Evolutionary conservation across 768 basidiomycete genomes (phyloP).

Genomic region (Podaxis sp.): DNA sequence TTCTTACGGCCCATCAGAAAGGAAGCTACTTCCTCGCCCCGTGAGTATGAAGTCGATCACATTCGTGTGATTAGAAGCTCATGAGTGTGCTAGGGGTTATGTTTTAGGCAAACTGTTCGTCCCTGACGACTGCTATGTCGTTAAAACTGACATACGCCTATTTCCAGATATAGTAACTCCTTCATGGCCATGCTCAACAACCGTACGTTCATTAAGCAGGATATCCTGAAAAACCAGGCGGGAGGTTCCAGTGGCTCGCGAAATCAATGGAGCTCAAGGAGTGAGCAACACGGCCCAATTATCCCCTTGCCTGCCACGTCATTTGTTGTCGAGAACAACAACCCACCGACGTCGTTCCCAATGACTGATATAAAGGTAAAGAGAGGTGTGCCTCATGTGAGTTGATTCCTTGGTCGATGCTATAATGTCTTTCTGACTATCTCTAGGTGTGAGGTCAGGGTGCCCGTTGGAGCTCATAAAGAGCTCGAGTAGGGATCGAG

Average conservation of each 20-base stretch:
- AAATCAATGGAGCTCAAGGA: neutral
- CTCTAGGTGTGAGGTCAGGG: neutral
- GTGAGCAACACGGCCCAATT: neutral
- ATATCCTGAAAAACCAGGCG: neutral
- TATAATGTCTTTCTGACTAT: neutral
- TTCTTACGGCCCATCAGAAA: neutral
- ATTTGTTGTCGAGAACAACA: neutral
- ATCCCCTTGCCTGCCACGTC: neutral
- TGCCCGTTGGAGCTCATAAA: neutral
- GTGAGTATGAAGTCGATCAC: neutral
- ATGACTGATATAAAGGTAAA: neutral
- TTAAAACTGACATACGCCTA: neutral
- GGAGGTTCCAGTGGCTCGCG: neutral
- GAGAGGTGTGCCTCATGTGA: neutral
- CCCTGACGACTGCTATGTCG: too few relatives aligned
- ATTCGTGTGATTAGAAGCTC: neutral
- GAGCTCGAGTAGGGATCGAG: neutral
- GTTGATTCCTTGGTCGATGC: neutral
- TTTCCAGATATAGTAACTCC: slow-evolving; percentile 8
- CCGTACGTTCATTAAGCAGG: neutral
- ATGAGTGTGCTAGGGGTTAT: neutral
- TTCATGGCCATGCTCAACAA: slow-evolving; percentile 11
- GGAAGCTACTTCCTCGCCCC: slow-evolving; percentile 9
- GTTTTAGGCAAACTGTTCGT: slow-evolving; percentile 4
- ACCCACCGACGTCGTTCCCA: neutral